Evolutionary conservation across 1,139 yeast genomes (phyloP), one percentile per base, ranked within the genome.

Genomic region (Zygosaccharomyces pseudobailii): DNA sequence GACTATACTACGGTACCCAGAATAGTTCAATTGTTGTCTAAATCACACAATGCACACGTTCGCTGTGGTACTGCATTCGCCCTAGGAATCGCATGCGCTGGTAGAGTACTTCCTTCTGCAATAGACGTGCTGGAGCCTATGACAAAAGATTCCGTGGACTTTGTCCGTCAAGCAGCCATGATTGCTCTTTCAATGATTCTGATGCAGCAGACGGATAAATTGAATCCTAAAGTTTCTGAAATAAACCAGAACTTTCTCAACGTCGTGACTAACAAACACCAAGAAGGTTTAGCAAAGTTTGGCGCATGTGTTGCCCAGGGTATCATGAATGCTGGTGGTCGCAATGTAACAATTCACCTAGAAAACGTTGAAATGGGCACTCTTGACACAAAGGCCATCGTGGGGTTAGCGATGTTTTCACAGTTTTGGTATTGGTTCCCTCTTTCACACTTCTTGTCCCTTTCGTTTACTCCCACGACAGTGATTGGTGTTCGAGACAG

Each of bases 361-460:
- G 97, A 92, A 68, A 87, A 92, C 65, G 63, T 82, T n/a, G 92
- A 88, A 56, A 88, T 96, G 32, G 95, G 89, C 52, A 89, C 96
- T 13, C 77, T 92, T 56, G 92, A 92, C 67, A 82, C 84, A 67
- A 86, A 86, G 63, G 94, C 97, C 0, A 84, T 94, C 58, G 95
- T 90, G 50, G 98, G 99, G 36, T 74, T 94, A 59, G 82, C 95
- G 0, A 79, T 92, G 52, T 94, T 92, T 66, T 74, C 85, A 5
- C 99, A 92, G 70, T 87, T 87, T 63, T 92, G 99, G 99, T 89
- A 89, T 71, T 92, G 98, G 98, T 94, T 84, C 80, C 98, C 99
- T 54, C 76, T 90, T 52, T 82, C 97, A 1, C 97, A 92, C 71
- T 94, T 92, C 72, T 73, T 92, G 61, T 84, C 95, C 19, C 78